A percentile compares a stretch with the other conserved stretches of the same genome.
These are phyloP conservation scores for Beauveria caledonica DNA, from an alignment of 2,329 filamentous ascomycete genomes.

Conservation along the genomic window DNA sequence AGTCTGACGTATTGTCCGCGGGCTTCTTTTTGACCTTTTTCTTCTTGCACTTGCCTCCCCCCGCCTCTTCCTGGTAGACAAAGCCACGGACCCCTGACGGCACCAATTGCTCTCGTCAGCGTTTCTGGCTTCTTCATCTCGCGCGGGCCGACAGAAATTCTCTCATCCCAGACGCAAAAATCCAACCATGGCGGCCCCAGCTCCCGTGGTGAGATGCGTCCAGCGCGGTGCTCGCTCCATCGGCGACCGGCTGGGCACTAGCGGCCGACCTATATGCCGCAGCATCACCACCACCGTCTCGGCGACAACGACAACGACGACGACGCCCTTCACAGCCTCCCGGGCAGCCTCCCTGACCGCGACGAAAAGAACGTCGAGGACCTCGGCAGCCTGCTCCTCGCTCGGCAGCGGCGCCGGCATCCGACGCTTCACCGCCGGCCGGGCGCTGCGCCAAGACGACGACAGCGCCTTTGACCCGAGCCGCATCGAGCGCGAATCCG, in stretches of 20 bases:
- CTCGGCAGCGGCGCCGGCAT: conserved; percentile 11
- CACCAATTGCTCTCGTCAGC: conserved; percentile 2
- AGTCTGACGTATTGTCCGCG: conserved; percentile 8
- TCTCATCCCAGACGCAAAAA: background rate
- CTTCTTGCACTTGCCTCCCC: conserved; percentile 20
- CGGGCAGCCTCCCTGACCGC: background rate
- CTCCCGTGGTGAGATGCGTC: conserved; percentile 32
- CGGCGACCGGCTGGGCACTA: conserved; percentile 21
- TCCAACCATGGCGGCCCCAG: conserved; percentile 26
- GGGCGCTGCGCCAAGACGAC: conserved; percentile 20
- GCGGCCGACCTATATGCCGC: conserved; percentile 17
- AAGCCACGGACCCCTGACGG: background rate
- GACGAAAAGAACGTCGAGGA: background rate
- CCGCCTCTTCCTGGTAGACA: background rate
- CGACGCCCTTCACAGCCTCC: conserved; percentile 8
- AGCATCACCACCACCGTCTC: conserved; percentile 9
- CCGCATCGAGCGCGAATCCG: conserved; percentile 73
- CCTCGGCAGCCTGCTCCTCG: background rate
- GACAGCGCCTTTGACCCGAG: conserved; percentile 58
- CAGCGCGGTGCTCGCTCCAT: conserved; percentile 29
- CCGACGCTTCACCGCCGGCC: conserved; percentile 30
- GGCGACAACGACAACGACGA: conserved; percentile 10
- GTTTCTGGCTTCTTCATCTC: background rate
- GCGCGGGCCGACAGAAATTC: background rate
- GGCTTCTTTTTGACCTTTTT: background rate